phyloP scores from a whole-genome alignment of 2,329 filamentous ascomycete genomes.

The Raffaelea ambrosiae region DNA sequence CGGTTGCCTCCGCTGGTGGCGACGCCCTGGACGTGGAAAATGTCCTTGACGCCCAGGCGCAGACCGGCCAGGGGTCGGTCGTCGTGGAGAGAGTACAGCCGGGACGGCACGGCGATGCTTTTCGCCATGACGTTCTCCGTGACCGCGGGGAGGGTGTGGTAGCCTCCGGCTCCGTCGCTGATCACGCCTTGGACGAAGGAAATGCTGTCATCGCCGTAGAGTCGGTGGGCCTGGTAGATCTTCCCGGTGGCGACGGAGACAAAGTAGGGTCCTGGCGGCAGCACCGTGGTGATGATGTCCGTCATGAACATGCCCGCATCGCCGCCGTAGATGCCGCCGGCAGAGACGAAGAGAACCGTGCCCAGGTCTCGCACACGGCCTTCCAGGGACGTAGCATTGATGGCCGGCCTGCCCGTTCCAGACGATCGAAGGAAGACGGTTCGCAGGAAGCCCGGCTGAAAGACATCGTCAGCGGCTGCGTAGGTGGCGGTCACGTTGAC shows the following conservation, averaged over 20 bases:
- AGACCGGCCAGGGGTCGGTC: background rate
- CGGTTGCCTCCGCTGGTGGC: background rate
- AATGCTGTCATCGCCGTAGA: conserved; percentile 14
- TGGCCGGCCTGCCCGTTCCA: background rate
- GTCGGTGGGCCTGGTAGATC: conserved; percentile 1
- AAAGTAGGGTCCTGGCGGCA: conserved; percentile 5
- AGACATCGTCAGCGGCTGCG: no score
- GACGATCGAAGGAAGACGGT: background rate
- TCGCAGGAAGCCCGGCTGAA: no score
- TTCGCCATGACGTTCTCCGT: background rate
- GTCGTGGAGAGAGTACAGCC: no score
- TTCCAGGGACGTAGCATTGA: background rate
- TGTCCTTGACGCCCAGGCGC: background rate
- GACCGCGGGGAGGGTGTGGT: background rate
- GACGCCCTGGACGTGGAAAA: background rate
- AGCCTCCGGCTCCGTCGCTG: background rate
- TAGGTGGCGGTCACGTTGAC: no score
- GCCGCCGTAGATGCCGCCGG: no score
- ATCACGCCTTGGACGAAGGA: conserved; percentile 10
- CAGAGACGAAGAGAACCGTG: background rate
- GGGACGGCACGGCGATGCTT: no score
- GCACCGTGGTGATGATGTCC: background rate
- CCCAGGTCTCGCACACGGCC: background rate
- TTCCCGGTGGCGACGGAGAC: background rate
- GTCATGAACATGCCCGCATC: background rate